phyloP scores from a whole-genome alignment of 2,329 filamentous ascomycete genomes.

The Myotisia sp. region DNA sequence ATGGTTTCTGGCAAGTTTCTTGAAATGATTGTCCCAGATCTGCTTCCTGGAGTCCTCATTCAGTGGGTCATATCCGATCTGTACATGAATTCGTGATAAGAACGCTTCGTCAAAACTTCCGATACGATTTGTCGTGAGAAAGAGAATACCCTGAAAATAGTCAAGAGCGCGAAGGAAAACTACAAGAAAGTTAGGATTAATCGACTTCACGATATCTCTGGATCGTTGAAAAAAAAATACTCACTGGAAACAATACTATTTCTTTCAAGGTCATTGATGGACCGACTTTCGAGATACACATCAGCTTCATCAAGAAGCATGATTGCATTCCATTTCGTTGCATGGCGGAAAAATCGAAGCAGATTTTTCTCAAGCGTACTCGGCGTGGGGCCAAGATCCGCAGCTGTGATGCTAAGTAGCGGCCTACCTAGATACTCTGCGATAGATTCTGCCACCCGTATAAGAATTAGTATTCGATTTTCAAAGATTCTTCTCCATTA shows the following conservation, averaged over 20 bases:
- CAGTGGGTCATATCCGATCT: constrained; percentile 10
- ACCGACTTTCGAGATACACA: constrained; percentile 11
- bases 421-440: not conserved
- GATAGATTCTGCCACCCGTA: not conserved
- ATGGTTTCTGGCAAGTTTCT: no score
- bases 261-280: constrained; percentile 11
- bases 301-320: constrained; percentile 13
- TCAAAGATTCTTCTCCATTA: no score
- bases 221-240: no score
- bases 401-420: not conserved
- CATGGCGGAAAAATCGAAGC: no score
- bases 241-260: constrained; percentile 16
- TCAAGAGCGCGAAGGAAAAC: constrained; percentile 27
- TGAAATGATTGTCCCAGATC: no score
- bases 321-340: constrained; percentile 13
- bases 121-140: constrained; percentile 26
- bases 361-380: not conserved
- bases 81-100: constrained; percentile 20
- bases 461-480: no score
- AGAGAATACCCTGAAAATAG: constrained; percentile 26
- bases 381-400: not conserved
- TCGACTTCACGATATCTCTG: no score
- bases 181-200: no score
- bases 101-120: constrained; percentile 25
- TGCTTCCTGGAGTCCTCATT: no score